Evolutionary conservation across 2,329 filamentous ascomycete genomes (phyloP).

Genomic region (Sporothrix globosa): DNA sequence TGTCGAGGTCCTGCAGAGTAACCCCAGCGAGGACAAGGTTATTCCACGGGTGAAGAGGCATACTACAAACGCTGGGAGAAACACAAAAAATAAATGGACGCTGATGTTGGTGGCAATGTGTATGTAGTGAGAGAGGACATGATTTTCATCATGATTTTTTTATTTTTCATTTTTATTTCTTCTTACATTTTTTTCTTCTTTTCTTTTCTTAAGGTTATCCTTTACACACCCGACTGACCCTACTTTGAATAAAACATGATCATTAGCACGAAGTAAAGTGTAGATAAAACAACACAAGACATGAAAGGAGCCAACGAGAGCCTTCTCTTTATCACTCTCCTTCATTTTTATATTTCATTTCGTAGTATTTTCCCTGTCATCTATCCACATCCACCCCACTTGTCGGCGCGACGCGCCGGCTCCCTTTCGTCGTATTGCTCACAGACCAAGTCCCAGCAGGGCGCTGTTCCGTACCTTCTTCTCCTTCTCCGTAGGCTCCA

Average conservation of each 20-base stretch:
- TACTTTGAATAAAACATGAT: too few relatives aligned
- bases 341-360: too few relatives aligned
- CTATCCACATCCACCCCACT: neutral
- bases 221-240: neutral
- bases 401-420: constrained; percentile 24
- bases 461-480: neutral
- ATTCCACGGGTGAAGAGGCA: too few relatives aligned
- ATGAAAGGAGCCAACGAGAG: too few relatives aligned
- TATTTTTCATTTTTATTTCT: neutral
- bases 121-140: neutral
- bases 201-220: too few relatives aligned
- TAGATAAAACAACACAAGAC: too few relatives aligned
- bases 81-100: neutral
- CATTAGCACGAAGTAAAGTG: too few relatives aligned
- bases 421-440: neutral
- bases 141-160: too few relatives aligned
- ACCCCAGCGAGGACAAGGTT: too few relatives aligned
- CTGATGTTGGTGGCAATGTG: neutral
- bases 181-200: neutral
- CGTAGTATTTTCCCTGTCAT: too few relatives aligned
- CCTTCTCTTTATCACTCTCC: too few relatives aligned
- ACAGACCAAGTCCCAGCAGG: constrained; percentile 10
- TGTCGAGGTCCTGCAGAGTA: neutral
- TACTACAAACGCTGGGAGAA: too few relatives aligned
- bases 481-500: neutral